Evolutionary conservation across 1,139 yeast genomes (phyloP), one percentile per base, ranked within the genome.

Genomic region (Geotrichum klebahnii): DNA sequence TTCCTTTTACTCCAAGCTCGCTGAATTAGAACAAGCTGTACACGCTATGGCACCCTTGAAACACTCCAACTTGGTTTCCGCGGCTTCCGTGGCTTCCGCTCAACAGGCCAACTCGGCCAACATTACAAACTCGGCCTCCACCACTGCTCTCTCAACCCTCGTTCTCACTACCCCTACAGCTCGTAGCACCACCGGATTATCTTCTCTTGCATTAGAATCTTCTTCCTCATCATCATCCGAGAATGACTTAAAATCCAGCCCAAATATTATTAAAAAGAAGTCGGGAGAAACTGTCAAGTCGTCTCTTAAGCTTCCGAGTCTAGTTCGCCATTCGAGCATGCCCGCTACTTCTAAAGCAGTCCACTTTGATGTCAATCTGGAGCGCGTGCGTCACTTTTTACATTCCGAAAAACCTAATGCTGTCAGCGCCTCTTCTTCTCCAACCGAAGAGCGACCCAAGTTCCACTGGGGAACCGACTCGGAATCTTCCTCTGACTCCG

Each of bases 221-320:
- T 36, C 42, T 14, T 24, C 35, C 8, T 10, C 44, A 28, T 23
- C 43, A n/a, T 22, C 4, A 14, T 9, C 38, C 17, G 20, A 5
- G 5, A 32, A 39, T 17, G 43, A 39, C 17, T 19, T 32, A 14
- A 14, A 17, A 14, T 22, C 24, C 28, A 31, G 19, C 28, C 43
- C 34, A 20, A 9, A 26, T 62, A 61, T 84, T 44, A 74, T 83
- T 3, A 78, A 88, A 22, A 84, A 82, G 63, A 87, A 87, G 67
- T 79, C 87, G 3, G 95, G 95, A 22, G 95, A 87, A 63, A 71
- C 84, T 35, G 84, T 87, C 44, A 84, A 85, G 62, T 79, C 90
- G 3, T 81, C 87, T 22, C 72, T 87, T 49, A 84, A 82, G 62
- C 64, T 72, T 51, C 77, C 71, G 53, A 68, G 69, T 39, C 67